Conservation (phyloP, 768 basidiomycete genomes). For the Kwoniella dejecticola region DNA sequence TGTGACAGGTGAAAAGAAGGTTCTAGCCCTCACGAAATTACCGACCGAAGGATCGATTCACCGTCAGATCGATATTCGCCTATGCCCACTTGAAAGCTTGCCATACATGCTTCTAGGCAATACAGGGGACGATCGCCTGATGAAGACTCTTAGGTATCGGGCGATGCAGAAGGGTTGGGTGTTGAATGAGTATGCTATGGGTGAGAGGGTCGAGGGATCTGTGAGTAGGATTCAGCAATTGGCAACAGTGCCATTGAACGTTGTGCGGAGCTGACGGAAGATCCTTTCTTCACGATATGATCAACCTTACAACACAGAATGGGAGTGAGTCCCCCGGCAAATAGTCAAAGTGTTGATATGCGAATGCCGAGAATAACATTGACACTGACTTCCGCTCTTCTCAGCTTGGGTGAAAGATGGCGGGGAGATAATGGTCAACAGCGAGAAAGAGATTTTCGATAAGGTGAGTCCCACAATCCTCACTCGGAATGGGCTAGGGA, state of each 20-base stretch:
- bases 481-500: neutral
- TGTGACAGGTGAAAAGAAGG: conserved; percentile 44
- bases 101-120: conserved; percentile 52
- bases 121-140: conserved; percentile 51
- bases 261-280: no score
- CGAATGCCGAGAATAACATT: neutral
- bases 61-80: conserved; percentile 50
- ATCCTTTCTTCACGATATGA: no score
- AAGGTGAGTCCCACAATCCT: conserved; percentile 37
- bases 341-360: neutral
- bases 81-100: conserved; percentile 40
- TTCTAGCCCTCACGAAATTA: conserved; percentile 38
- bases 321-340: conserved; percentile 3
- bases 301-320: no score
- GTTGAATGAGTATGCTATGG: conserved; percentile 54
- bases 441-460: conserved; percentile 51
- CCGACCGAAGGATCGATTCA: conserved; percentile 29
- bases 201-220: conserved; percentile 21
- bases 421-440: conserved; percentile 40
- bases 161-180: conserved; percentile 42
- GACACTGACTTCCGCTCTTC: neutral
- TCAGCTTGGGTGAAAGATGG: conserved; percentile 26
- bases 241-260: no score
- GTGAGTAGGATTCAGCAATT: conserved; percentile 16
- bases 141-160: conserved; percentile 43